Percentiles rank a stretch among this genome's conserved stretches.
These are phyloP conservation scores for Cucurbita moschata DNA, from an alignment of 306 rosid genomes.

Conservation along the genomic window DNA sequence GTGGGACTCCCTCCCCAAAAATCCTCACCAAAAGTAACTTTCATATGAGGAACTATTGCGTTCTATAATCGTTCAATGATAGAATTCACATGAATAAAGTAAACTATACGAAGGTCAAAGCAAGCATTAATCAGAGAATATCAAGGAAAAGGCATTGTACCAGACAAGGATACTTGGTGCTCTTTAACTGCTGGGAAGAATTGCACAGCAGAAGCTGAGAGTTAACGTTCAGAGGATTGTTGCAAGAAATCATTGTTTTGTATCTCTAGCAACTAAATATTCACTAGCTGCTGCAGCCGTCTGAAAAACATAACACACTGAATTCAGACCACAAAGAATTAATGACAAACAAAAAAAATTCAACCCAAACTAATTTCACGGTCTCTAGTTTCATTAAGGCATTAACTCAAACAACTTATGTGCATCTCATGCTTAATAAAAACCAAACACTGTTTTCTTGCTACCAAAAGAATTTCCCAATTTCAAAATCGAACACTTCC, in stretches of 20 bases:
- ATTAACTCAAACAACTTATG: not conserved
- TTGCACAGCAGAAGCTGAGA: constrained; percentile 26
- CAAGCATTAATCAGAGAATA: not conserved
- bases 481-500: not conserved
- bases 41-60: not conserved
- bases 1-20: too few species aligned
- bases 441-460: not conserved
- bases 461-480: not conserved
- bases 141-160: constrained; percentile 18
- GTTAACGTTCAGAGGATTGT: constrained; percentile 23
- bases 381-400: not conserved
- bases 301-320: not conserved
- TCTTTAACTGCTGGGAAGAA: constrained; percentile 24
- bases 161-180: constrained; percentile 34
- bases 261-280: constrained; percentile 13
- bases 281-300: not conserved
- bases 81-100: not conserved
- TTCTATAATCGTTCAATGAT: not conserved
- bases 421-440: not conserved
- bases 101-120: not conserved
- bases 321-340: not conserved
- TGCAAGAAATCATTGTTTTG: constrained; percentile 29
- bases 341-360: not conserved
- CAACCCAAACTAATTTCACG: not conserved
- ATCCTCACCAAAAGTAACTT: not conserved